A percentile compares a stretch with the other conserved stretches of the same genome.
phyloP scores from a whole-genome alignment of 352 stramenopile species.

The Globisporangium acanthophoron region DNA sequence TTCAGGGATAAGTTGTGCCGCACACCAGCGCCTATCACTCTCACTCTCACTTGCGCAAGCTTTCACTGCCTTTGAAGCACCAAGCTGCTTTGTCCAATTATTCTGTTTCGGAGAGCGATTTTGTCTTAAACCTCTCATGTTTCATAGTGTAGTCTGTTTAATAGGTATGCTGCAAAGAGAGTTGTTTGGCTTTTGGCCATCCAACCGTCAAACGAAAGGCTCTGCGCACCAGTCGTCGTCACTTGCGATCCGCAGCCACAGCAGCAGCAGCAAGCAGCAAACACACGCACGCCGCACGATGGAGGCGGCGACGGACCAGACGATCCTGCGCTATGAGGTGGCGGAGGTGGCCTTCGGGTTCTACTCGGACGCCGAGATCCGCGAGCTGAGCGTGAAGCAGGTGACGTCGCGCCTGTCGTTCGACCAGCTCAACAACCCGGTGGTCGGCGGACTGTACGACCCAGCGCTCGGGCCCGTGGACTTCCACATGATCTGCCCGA shows the following conservation, averaged over 20 bases:
- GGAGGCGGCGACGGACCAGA: conserved; percentile 87
- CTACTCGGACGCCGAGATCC: conserved; percentile 97
- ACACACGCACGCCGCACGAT: conserved; percentile 20
- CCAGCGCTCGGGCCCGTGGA: conserved; percentile 92
- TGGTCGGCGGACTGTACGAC: conserved; percentile 97
- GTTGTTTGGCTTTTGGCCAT: too few species aligned
- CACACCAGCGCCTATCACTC: too few species aligned
- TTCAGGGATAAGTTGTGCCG: too few species aligned
- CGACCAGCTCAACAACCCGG: conserved; percentile 92
- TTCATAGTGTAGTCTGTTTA: too few species aligned
- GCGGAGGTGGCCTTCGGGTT: conserved; percentile 92
- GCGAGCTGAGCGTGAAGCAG: conserved; percentile 94
- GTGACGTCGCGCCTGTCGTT: conserved; percentile 95
- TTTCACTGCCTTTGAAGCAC: too few species aligned
- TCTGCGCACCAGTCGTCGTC: too few species aligned
- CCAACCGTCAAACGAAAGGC: too few species aligned
- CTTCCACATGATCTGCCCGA: conserved; percentile 90
- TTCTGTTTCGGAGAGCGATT: too few species aligned
- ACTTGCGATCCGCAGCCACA: not conserved
- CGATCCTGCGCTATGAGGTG: conserved; percentile 89
- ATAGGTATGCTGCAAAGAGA: too few species aligned
- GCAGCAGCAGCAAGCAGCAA: not conserved
- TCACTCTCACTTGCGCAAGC: too few species aligned
- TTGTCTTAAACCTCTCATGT: too few species aligned
- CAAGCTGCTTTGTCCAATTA: too few species aligned